Conservation (phyloP, 148 eudicot genomes). For the Vaccinium macrocarpon region DNA sequence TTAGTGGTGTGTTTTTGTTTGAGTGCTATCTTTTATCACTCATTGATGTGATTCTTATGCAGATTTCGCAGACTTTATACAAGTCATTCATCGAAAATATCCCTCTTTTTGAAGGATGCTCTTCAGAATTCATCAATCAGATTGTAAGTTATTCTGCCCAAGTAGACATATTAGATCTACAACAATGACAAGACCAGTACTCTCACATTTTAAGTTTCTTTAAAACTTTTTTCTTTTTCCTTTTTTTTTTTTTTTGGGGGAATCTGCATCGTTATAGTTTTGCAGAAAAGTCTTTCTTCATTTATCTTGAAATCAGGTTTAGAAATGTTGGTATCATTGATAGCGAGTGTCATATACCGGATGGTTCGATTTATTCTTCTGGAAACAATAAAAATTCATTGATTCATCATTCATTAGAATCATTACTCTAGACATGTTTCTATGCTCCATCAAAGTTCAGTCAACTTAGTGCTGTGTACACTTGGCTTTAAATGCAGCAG, state of each 20-base stretch:
- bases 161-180: slow-evolving; percentile 3
- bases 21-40: not conserved
- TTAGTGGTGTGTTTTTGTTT: not conserved
- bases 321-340: not conserved
- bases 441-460: not conserved
- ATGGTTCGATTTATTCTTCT: not conserved
- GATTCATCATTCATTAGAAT: not conserved
- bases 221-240: not conserved
- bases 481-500: not conserved
- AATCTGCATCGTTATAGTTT: slow-evolving; percentile 6
- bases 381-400: not conserved
- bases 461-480: not conserved
- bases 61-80: slow-evolving; percentile 79
- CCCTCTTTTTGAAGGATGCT: slow-evolving; percentile 78
- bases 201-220: not conserved
- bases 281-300: slow-evolving; percentile 36
- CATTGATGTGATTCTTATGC: slow-evolving; percentile 29
- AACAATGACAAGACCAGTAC: not conserved
- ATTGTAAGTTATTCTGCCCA: slow-evolving; percentile 52
- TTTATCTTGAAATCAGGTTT: not conserved
- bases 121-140: slow-evolving; percentile 79
- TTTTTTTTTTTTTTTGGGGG: no score
- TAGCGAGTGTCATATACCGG: not conserved
- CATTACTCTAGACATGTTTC: not conserved
- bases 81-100: slow-evolving; percentile 47